Conservation (phyloP, 495 filamentous ascomycete genomes). For the Saxispiralis lemnorum region DNA sequence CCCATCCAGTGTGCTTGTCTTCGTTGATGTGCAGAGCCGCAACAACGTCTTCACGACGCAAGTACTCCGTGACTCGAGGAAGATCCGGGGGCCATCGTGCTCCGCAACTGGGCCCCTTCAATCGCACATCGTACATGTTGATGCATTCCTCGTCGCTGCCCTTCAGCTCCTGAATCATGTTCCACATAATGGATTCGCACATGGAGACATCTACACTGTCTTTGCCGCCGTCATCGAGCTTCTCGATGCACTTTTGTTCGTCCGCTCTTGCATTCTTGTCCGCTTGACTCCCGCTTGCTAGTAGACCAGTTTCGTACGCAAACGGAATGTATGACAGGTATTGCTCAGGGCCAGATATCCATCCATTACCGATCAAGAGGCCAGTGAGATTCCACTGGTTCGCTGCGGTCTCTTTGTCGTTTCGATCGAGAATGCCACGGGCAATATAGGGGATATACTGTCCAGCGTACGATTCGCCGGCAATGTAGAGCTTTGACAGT, state of each 20-base stretch:
- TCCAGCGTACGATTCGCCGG: constrained; percentile 91
- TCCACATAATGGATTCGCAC: constrained; percentile 60
- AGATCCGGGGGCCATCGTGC: constrained; percentile 95
- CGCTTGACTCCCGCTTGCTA: constrained; percentile 44
- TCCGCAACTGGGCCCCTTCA: constrained; percentile 68
- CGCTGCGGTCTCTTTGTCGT: constrained; percentile 33
- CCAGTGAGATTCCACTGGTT: constrained; percentile 63
- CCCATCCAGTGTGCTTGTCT: constrained; percentile 71
- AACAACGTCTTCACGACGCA: constrained; percentile 63
- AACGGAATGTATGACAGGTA: constrained; percentile 76
- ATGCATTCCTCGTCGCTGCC: constrained; percentile 40
- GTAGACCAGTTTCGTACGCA: constrained; percentile 53
- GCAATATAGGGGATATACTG: constrained; percentile 97
- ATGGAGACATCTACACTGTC: constrained; percentile 44
- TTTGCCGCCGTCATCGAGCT: constrained; percentile 35
- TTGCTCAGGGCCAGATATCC: constrained; percentile 80
- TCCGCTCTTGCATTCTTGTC: constrained; percentile 52
- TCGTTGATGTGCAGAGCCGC: constrained; percentile 65
- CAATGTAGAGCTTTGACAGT: constrained; percentile 57
- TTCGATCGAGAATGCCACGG: constrained; percentile 68
- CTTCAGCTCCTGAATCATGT: constrained; percentile 39
- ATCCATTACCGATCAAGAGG: constrained; percentile 87
- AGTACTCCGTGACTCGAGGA: constrained; percentile 55
- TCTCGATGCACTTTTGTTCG: constrained; percentile 44
- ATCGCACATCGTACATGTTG: constrained; percentile 92